Conservation (phyloP, 192 early-diverging fungal genomes). For the Dispira simplex region DNA sequence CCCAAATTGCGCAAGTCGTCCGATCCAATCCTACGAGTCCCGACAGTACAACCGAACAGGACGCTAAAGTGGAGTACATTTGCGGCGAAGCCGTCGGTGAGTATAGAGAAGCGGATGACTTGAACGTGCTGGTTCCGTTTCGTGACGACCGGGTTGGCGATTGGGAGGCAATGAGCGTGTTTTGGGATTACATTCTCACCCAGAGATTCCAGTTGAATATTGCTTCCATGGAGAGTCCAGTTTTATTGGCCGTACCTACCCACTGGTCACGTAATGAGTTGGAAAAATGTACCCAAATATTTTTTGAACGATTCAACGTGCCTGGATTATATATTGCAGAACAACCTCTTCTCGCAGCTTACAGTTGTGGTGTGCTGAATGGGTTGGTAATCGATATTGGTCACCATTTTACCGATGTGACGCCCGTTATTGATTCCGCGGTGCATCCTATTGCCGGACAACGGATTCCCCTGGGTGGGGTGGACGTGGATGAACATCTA, state of each 20-base stretch:
- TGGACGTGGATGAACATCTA: constrained; percentile 48
- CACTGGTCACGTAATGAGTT: constrained; percentile 66
- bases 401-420: constrained; percentile 67
- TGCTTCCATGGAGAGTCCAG: constrained; percentile 55
- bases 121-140: constrained; percentile 3
- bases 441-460: constrained; percentile 41
- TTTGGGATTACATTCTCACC: constrained; percentile 44
- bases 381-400: constrained; percentile 90
- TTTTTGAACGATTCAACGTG: constrained; percentile 86
- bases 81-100: neutral
- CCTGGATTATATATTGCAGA: constrained; percentile 68
- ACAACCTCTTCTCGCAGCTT: constrained; percentile 68
- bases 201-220: constrained; percentile 63
- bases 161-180: neutral
- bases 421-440: constrained; percentile 62
- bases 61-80: neutral
- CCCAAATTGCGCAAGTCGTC: constrained; percentile 11
- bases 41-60: constrained; percentile 1
- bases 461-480: constrained; percentile 51
- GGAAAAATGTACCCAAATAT: constrained; percentile 68
- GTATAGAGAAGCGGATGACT: constrained; percentile 1
- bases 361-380: constrained; percentile 55
- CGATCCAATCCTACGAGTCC: neutral
- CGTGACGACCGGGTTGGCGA: neutral
- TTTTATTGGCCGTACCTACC: constrained; percentile 65